Evolutionary conservation across 495 filamentous ascomycete genomes (phyloP), one percentile per base, ranked within the genome.

Genomic region (Terfezia boudieri): DNA sequence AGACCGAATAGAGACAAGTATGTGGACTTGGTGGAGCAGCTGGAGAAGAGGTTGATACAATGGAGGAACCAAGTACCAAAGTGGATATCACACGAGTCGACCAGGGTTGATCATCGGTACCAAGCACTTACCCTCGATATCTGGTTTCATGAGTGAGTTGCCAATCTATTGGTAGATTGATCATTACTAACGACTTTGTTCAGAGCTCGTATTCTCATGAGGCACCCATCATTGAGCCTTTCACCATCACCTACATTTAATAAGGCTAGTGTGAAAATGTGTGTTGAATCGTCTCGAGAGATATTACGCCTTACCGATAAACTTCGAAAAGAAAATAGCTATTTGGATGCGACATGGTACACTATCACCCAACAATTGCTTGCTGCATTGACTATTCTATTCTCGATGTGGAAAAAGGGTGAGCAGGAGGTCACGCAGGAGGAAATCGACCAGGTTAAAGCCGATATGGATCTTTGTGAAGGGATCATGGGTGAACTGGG

Each of bases 301-400:
- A 76, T 86, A 60, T 70, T 89, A 16, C 67, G 71, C 50, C 72
- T 75, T 43, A 72, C 83, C 11, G 67, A 71, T 32, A 69, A 74
- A 49, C 62, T 87, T 26, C 72, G 75, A 50, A 74, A 75, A 61
- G 65, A 73, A 49, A 78, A 70, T 23, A 71, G 78, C 62, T 78
- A 79, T 56, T 67, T 86, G n/a, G 84, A 89, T 59, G 83, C 80
- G 11, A 84, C 83, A n/a, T 87, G 82, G 82, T 81, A 83, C 56
- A 79, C 77, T 55, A 66, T 73, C 51, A 77, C 81, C 0, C 73
- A 83, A 20, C 85, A 84, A 61, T 71, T 86, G 8, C 75, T 82
- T 36, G 81, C 82, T 7, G 78, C 86, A 49, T 78, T 83, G 53
- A 84, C 82, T 2, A 77, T 74, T 5, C 65, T 89, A 1, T 85